Evolutionary conservation across 768 basidiomycete genomes (phyloP).

Genomic region (Russula sp.): DNA sequence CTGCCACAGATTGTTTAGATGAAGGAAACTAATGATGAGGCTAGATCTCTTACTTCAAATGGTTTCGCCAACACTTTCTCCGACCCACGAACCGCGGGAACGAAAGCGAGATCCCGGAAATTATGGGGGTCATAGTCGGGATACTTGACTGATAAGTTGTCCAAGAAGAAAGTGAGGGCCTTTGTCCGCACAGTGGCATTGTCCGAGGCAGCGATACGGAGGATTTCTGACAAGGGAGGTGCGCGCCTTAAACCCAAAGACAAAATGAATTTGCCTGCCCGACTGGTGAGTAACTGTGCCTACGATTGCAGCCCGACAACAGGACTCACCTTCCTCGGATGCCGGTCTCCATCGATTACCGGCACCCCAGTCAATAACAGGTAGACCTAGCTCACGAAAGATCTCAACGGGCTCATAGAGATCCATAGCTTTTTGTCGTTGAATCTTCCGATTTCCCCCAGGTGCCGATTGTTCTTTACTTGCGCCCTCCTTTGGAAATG

Average conservation of each 20-base stretch:
- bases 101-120: constrained; percentile 58
- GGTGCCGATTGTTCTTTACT: constrained; percentile 22
- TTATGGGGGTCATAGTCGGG: constrained; percentile 46
- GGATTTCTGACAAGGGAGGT: constrained; percentile 58
- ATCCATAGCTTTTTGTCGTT: constrained; percentile 56
- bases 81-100: constrained; percentile 60
- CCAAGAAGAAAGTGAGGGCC: constrained; percentile 78
- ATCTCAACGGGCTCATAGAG: constrained; percentile 79
- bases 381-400: constrained; percentile 66
- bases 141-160: constrained; percentile 60
- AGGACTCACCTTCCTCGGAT: constrained; percentile 74
- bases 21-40: background rate
- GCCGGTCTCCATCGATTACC: constrained; percentile 69
- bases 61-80: constrained; percentile 52
- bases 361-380: constrained; percentile 82
- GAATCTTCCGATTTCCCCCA: constrained; percentile 29
- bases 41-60: constrained; percentile 45
- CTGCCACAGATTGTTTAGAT: constrained; percentile 31
- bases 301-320: background rate
- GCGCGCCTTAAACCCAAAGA: constrained; percentile 58
- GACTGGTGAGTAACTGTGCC: background rate
- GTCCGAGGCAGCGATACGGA: constrained; percentile 58
- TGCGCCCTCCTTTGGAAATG: constrained; percentile 58
- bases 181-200: constrained; percentile 43
- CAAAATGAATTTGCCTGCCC: constrained; percentile 71